Percentiles rank a stretch among this genome's conserved stretches.
These are phyloP conservation scores for Penicillium arizonense DNA, from an alignment of 495 filamentous ascomycete species.

Conservation along the genomic window DNA sequence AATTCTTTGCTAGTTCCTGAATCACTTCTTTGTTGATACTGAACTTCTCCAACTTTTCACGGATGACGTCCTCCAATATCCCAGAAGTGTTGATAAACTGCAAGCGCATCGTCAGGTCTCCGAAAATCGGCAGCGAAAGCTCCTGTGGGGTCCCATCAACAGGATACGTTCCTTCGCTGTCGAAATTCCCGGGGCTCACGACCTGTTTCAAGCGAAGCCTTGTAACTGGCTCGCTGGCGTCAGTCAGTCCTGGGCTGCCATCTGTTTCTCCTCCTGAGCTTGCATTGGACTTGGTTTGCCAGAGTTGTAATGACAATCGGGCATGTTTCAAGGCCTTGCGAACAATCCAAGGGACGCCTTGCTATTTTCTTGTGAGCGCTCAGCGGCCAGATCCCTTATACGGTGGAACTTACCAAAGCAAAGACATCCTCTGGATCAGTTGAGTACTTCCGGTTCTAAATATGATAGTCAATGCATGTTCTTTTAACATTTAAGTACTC, in stretches of 20 bases:
- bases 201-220: constrained; percentile 17
- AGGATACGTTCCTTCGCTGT: constrained; percentile 11
- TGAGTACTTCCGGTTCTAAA: constrained; percentile 20
- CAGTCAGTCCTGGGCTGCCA: not conserved
- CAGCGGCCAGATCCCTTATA: not conserved
- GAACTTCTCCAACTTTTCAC: not conserved
- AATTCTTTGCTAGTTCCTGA: constrained; percentile 17
- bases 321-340: constrained; percentile 14
- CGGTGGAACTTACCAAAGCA: constrained; percentile 6
- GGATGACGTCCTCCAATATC: constrained; percentile 10
- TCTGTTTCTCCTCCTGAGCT: not conserved
- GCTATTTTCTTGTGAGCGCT: constrained; percentile 3
- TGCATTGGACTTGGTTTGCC: constrained; percentile 6
- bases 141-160: constrained; percentile 11
- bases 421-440: constrained; percentile 20
- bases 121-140: constrained; percentile 18
- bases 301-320: constrained; percentile 12
- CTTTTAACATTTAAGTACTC: not conserved
- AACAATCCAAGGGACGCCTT: constrained; percentile 21
- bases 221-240: not conserved
- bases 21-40: constrained; percentile 10
- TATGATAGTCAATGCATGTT: not conserved
- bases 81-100: constrained; percentile 3
- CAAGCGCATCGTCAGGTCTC: constrained; percentile 10
- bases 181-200: constrained; percentile 14